Base-by-base conservation (phyloP, 1,284 basidiomycete species). In the Cryptococcus jaspeensis region DNA sequence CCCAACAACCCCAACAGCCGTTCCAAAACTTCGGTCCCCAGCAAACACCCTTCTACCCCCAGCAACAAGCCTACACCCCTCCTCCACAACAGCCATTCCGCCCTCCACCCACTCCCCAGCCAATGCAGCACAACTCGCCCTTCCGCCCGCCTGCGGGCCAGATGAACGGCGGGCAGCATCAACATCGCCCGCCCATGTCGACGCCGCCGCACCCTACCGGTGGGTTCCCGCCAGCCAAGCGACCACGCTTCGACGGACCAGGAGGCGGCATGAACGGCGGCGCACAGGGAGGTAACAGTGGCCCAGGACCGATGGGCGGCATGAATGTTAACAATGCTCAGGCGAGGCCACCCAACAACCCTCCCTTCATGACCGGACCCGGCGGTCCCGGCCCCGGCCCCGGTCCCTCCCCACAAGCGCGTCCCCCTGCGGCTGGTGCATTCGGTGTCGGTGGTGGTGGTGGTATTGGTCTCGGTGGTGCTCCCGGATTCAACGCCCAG, bases 181-280 rank as follows among this genome's bases (percentile, higher is more conserved):
- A 59, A 22, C 53, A 48, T 37, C 56, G 63, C 45, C 63, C 65
- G 41, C 57, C 64, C 2, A 63, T 64, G 53, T 40, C 56, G 13
- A 55, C 58, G 23, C 56, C 52, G 49, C 59, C 54, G 25, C 54
- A 50, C 36, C 43, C 20, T 16, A 12, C 37, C 18, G 59, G 59
- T 8, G 59, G 62, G 8, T 73, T 76, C 59, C 79, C 79, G 1
- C 78, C 79, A 0, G 77, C 78, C 2, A 93, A 94, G 75, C 81
- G 90, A 51, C 90, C 86, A 61, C 83, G 90, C 18, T 91, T 91
- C 68, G 90, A 92, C 70, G 86, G 85, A 6, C 86, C 88, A 0
- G 84, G 64, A 22, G 58, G 55, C 6, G 32, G 22, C 13, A 43
- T 53, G 36, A 60, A 51, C 78, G 61, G 79, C 80, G 54, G 80